Conservation (phyloP, 805 yeast genomes). For the Cyberlindnera mrakii region DNA sequence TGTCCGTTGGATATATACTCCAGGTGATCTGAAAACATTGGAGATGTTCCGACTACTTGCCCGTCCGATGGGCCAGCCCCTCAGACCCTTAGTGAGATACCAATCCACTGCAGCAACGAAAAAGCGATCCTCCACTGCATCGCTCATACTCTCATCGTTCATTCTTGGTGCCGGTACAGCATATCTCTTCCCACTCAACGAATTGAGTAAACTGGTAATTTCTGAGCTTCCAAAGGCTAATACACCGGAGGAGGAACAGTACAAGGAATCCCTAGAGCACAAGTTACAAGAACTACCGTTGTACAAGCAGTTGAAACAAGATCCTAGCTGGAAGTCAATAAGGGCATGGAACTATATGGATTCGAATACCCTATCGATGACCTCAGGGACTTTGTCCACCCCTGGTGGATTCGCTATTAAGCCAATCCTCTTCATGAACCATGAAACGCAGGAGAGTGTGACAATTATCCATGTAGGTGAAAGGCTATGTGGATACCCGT, state of each 20-base stretch:
- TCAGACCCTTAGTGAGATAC: no score
- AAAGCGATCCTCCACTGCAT: conserved; percentile 6
- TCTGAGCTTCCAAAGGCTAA: conserved; percentile 21
- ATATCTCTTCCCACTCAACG: conserved; percentile 27
- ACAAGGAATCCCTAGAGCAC: conserved; percentile 33
- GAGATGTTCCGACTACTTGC: no score
- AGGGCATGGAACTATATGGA: conserved; percentile 42
- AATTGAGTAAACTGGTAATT: conserved; percentile 24
- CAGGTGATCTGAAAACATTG: no score
- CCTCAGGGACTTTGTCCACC: conserved; percentile 48
- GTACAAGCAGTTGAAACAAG: conserved; percentile 38
- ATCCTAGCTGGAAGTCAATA: conserved; percentile 32
- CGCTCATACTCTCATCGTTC: conserved; percentile 22
- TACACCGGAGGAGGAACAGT: conserved; percentile 24
- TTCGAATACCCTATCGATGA: conserved; percentile 32
- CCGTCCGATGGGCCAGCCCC: no score
- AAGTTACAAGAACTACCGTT: conserved; percentile 44
- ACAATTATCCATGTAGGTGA: conserved; percentile 74
- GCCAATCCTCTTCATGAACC: conserved; percentile 62
- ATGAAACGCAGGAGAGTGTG: conserved; percentile 49
- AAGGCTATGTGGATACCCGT: conserved; percentile 79
- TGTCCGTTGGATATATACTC: no score
- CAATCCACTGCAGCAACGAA: background rate
- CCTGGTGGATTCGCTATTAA: conserved; percentile 80
- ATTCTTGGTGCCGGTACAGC: conserved; percentile 30